phyloP scores from a whole-genome alignment of 108 stramenopile species.

The Chaetoceros tenuissimus region DNA sequence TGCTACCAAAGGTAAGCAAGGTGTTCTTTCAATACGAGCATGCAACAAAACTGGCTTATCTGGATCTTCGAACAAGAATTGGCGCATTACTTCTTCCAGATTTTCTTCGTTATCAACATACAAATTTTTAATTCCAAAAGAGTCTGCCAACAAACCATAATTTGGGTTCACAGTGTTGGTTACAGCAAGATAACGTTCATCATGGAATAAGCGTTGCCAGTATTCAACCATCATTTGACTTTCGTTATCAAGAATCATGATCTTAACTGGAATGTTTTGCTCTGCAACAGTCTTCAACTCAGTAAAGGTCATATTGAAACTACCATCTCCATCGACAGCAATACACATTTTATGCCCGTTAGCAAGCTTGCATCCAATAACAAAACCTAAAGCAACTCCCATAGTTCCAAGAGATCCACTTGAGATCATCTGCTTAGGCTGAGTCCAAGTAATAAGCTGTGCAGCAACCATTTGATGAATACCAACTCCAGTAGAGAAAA shows the following conservation, averaged over 20 bases:
- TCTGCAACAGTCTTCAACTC: conserved; percentile 87
- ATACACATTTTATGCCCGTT: conserved; percentile 71
- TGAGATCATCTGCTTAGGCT: conserved; percentile 85
- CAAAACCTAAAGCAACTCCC: conserved; percentile 81
- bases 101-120: conserved; percentile 70
- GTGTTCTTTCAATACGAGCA: conserved; percentile 76
- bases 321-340: conserved; percentile 83
- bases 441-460: conserved; percentile 89
- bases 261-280: conserved; percentile 77
- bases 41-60: conserved; percentile 90
- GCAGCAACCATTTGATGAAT: conserved; percentile 92
- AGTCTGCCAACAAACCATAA: conserved; percentile 59
- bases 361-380: conserved; percentile 85
- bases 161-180: conserved; percentile 70
- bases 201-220: conserved; percentile 90
- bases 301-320: conserved; percentile 90
- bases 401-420: conserved; percentile 88
- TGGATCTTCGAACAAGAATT: conserved; percentile 75
- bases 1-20: conserved; percentile 79
- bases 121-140: conserved; percentile 74
- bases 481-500: conserved; percentile 85
- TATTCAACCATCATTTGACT: conserved; percentile 93
- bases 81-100: conserved; percentile 62
- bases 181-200: conserved; percentile 77
- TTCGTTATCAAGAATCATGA: conserved; percentile 86